Evolutionary conservation across 2,329 filamentous ascomycete genomes (phyloP).

Genomic region (Aspergillus sp.): DNA sequence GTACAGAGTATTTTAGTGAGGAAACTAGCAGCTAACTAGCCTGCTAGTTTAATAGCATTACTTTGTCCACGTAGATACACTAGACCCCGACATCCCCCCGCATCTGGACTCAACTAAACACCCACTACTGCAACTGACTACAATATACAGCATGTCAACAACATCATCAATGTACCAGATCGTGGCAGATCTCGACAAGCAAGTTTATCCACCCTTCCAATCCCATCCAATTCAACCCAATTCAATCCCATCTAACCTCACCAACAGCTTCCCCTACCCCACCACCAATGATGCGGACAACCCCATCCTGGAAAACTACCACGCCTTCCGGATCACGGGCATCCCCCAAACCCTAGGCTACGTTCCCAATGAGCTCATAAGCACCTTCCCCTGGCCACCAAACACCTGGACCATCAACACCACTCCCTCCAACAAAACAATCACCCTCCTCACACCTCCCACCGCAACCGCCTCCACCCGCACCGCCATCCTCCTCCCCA

Average conservation of each 20-base stretch:
- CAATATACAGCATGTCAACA: too few species aligned
- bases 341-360: conserved; percentile 3
- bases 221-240: background rate
- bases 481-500: background rate
- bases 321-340: conserved; percentile 8
- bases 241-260: background rate
- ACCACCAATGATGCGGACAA: background rate
- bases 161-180: background rate
- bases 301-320: background rate
- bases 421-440: background rate
- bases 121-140: too few species aligned
- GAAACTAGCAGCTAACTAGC: too few species aligned
- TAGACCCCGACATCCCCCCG: too few species aligned
- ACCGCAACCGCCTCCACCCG: background rate
- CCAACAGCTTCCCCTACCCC: background rate
- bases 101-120: too few species aligned
- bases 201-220: background rate
- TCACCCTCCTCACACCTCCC: background rate
- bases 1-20: too few species aligned
- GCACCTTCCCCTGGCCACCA: background rate
- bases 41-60: too few species aligned
- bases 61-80: too few species aligned
- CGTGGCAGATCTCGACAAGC: background rate
- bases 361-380: conserved; percentile 1
- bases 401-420: background rate